Evolutionary conservation across 208 protist genomes (phyloP).

Genomic region (Vickermania spadyakhi): DNA sequence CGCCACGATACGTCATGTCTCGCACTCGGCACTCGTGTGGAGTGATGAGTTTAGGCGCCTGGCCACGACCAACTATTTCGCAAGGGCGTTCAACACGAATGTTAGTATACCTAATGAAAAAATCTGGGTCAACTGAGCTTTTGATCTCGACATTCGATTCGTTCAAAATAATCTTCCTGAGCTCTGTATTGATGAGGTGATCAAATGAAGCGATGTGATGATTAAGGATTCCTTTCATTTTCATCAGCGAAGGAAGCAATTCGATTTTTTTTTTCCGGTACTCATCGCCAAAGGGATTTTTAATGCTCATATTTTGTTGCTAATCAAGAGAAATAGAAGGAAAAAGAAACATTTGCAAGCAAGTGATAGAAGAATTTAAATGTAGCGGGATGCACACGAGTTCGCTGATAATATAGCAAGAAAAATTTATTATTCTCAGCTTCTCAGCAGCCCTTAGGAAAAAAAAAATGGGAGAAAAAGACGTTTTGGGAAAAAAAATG

Average conservation of each 20-base stretch:
- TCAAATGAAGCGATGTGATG: conserved; percentile 88
- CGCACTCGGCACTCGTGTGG: conserved; percentile 95
- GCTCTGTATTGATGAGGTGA: conserved; percentile 78
- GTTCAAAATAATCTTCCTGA: conserved; percentile 80
- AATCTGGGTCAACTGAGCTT: conserved; percentile 76
- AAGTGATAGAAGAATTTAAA: background rate
- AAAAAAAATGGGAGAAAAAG: too few species aligned
- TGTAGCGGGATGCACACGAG: too few species aligned
- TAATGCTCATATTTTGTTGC: too few species aligned
- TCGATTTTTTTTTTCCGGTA: conserved; percentile 70
- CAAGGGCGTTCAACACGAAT: conserved; percentile 70
- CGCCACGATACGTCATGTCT: conserved; percentile 91
- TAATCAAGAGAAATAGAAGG: background rate
- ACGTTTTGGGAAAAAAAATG: too few species aligned
- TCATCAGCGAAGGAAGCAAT: conserved; percentile 72
- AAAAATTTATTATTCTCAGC: too few species aligned
- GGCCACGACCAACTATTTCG: conserved; percentile 78
- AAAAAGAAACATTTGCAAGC: background rate
- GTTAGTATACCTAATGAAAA: conserved; percentile 80
- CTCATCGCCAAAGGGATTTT: conserved; percentile 25
- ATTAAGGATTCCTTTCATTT: conserved; percentile 81
- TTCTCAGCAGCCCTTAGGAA: too few species aligned
- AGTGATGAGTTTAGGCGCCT: conserved; percentile 61
- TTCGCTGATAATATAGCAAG: too few species aligned
- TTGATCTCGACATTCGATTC: conserved; percentile 86